These are phyloP conservation scores for Westerdykella sp. DNA, from an alignment of 2,329 filamentous ascomycete species.

Conservation along the genomic window DNA sequence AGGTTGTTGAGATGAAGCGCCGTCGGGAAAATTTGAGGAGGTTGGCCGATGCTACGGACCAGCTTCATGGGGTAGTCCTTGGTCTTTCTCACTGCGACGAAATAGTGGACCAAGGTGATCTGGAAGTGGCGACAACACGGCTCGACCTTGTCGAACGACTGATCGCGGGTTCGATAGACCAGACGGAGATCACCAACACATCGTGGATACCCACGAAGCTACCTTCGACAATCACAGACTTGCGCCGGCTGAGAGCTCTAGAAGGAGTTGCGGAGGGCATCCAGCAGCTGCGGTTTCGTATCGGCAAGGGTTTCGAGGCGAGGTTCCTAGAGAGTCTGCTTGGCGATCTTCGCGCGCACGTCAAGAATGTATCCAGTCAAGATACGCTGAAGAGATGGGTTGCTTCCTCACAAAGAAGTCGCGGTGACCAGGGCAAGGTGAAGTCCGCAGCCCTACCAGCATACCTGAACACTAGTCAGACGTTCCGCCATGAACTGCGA, in stretches of 20 bases:
- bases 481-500: conserved; percentile 63
- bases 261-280: conserved; percentile 75
- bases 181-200: conserved; percentile 19
- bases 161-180: conserved; percentile 63
- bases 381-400: conserved; percentile 84
- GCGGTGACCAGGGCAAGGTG: conserved; percentile 60
- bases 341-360: conserved; percentile 72
- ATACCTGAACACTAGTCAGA: conserved; percentile 68
- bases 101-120: conserved; percentile 73
- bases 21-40: conserved; percentile 78
- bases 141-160: conserved; percentile 74
- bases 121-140: conserved; percentile 70
- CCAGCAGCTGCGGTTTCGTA: conserved; percentile 65
- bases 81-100: conserved; percentile 71
- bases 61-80: conserved; percentile 72
- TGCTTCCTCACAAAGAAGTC: conserved; percentile 64
- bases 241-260: conserved; percentile 71
- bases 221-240: conserved; percentile 53
- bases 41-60: conserved; percentile 73
- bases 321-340: conserved; percentile 74
- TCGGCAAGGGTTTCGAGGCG: conserved; percentile 80
- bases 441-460: conserved; percentile 63
- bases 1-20: conserved; percentile 76
- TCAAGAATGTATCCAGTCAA: conserved; percentile 61
- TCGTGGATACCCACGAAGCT: conserved; percentile 31